Conservation (phyloP, 192 early-diverging fungal genomes). For the Coemansia sp. region DNA sequence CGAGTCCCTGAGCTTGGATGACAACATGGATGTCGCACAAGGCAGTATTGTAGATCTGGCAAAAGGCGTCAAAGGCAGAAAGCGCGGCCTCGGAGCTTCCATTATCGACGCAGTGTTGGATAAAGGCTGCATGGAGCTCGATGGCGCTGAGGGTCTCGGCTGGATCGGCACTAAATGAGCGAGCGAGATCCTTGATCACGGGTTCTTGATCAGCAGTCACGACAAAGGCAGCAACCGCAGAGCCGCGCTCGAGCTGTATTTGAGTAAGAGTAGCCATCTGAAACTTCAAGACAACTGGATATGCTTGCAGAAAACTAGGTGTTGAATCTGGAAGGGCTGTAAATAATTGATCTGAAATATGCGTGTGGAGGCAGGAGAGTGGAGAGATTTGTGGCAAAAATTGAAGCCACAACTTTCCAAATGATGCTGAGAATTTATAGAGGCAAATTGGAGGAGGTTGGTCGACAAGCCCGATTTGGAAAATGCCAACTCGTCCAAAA, state of each 20-base stretch:
- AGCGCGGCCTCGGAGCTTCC: constrained; percentile 4
- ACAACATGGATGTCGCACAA: constrained; percentile 18
- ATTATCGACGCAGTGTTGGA: constrained; percentile 11
- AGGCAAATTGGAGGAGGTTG: too few relatives aligned
- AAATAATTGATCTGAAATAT: too few relatives aligned
- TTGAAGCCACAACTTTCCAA: too few relatives aligned
- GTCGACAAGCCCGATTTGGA: too few relatives aligned
- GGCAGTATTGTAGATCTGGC: neutral
- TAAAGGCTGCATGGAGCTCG: constrained; percentile 15
- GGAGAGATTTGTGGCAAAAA: too few relatives aligned
- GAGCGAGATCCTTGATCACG: neutral
- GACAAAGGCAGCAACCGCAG: neutral
- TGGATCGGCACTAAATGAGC: neutral
- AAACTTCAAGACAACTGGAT: too few relatives aligned
- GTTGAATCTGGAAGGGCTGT: too few relatives aligned
- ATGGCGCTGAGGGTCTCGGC: constrained; percentile 4
- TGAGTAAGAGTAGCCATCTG: neutral
- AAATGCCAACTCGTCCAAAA: too few relatives aligned
- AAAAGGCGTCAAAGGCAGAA: constrained; percentile 9
- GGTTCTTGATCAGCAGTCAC: neutral
- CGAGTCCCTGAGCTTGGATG: constrained; percentile 7
- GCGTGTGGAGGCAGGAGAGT: too few relatives aligned
- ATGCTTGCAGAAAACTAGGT: too few relatives aligned
- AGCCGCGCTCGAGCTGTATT: neutral
- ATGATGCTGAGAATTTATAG: too few relatives aligned